Evolutionary conservation across 257 asterid species (phyloP), one percentile per base, ranked within the genome.

Genomic region (Verbena officinalis): DNA sequence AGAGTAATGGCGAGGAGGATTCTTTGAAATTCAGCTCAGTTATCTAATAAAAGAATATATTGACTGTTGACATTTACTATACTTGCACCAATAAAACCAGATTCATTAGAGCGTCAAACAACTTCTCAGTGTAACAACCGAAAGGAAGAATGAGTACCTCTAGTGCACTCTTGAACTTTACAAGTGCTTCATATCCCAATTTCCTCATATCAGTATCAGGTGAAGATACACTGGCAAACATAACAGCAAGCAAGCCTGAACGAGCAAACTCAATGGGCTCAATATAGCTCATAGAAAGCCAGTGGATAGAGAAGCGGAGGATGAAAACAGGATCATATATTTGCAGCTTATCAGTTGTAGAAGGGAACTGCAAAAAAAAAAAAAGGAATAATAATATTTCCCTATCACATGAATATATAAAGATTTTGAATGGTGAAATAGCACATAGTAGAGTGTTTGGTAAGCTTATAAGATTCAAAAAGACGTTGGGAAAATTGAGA

Each of bases 231-330:
- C 89, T 87, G 71, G 81, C 95, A 80, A 89, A 74, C 24, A 90
- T 43, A 78, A 89, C 76, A 6, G 87, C 96, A 73, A 92, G 97
- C 86, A 92, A 76, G 67, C 98, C 98, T 50, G 83, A 77, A 80
- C 88, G 81, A 77, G 91, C 93, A 71, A 84, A 89, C 80, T 92
- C 97, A 69, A 78, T 54, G n/a, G 97, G 95, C 66, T 92, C 97
- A 45, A 87, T 66, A 63, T 80, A 92, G 66, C 83, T 74, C 90
- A 77, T 67, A 15, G 94, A 77, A 65, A 92, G 95, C 75, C 96
- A 78, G 73, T 92, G 96, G 56, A 80, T 73, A 20, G 96, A 84
- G 73, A 92, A 87, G 54, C 74, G 90, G 66, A 92, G 81, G 83
- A 92, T 87, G 84, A 87, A 89, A 65, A 82, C 77, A 36, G 98